Percentiles rank a stretch among this genome's conserved stretches.
Conservation (phyloP, 225 moss, liverwort and hornwort species). For the Takakia lepidozioides region DNA sequence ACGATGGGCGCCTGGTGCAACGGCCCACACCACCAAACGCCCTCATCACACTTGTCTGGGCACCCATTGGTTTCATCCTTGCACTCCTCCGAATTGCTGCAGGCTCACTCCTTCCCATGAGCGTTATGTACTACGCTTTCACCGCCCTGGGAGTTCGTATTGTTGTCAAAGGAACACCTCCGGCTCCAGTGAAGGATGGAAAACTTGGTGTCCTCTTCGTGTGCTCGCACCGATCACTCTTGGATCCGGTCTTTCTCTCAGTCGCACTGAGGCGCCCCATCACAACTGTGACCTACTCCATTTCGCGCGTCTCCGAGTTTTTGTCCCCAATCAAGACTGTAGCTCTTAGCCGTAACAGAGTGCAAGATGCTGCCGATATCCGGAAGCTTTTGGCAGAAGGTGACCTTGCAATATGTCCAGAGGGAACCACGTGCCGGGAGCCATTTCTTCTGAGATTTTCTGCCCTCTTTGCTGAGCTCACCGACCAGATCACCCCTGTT, state of each 20-base stretch:
- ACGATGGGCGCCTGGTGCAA: constrained; percentile 60
- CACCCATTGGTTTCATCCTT: constrained; percentile 43
- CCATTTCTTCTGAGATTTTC: constrained; percentile 55
- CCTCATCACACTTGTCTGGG: constrained; percentile 40
- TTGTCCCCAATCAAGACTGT: constrained; percentile 49
- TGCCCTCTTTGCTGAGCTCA: constrained; percentile 50
- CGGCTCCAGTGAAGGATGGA: constrained; percentile 8
- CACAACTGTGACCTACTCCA: constrained; percentile 51
- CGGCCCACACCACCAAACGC: constrained; percentile 42
- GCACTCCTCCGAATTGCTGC: constrained; percentile 34
- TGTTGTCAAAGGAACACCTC: constrained; percentile 38
- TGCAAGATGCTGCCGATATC: constrained; percentile 31
- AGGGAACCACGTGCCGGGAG: constrained; percentile 59
- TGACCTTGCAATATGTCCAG: constrained; percentile 49
- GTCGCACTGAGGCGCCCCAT: constrained; percentile 39
- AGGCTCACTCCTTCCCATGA: constrained; percentile 27
- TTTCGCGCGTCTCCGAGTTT: constrained; percentile 38
- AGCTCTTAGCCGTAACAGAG: constrained; percentile 27
- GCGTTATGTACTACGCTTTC: constrained; percentile 14
- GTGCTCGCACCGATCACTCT: constrained; percentile 44
- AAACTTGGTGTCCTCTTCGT: constrained; percentile 45
- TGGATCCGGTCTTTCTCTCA: constrained; percentile 47
- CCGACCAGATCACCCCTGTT: constrained; percentile 40
- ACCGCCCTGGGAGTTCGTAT: constrained; percentile 25
- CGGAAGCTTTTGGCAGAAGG: constrained; percentile 25